phyloP scores from a whole-genome alignment of 257 asterid species.

The Solanum commersonii region DNA sequence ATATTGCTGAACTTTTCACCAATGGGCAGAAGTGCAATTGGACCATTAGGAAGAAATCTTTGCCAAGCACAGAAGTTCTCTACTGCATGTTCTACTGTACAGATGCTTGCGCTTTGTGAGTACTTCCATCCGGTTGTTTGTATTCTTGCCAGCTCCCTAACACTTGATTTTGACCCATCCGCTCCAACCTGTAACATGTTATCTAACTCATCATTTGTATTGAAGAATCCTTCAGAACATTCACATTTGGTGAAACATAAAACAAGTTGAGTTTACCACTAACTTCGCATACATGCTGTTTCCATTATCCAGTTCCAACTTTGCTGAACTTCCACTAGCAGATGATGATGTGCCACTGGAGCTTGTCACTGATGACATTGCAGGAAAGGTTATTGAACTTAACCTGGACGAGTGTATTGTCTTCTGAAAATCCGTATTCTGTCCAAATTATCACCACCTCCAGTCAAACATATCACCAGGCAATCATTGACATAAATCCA shows the following conservation, averaged over 20 bases:
- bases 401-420: constrained; percentile 63
- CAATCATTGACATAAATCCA: not conserved
- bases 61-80: constrained; percentile 86
- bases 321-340: constrained; percentile 43
- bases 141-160: constrained; percentile 85
- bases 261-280: constrained; percentile 47
- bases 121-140: constrained; percentile 89
- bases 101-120: constrained; percentile 80
- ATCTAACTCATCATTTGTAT: not conserved
- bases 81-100: constrained; percentile 64
- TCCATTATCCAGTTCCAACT: constrained; percentile 72
- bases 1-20: constrained; percentile 88
- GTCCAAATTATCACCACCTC: constrained; percentile 11
- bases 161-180: constrained; percentile 91
- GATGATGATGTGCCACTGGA: constrained; percentile 16
- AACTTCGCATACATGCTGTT: constrained; percentile 61
- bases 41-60: constrained; percentile 77
- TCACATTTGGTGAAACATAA: not conserved
- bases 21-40: constrained; percentile 85
- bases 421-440: constrained; percentile 47
- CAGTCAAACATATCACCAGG: not conserved
- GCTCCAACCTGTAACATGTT: constrained; percentile 68
- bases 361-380: constrained; percentile 22
- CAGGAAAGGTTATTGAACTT: constrained; percentile 47
- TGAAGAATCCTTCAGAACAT: not conserved